A percentile compares a stretch with the other conserved stretches of the same genome.
Conservation (phyloP, 176 grass and related monocot species). For the Avena eriantha region DNA sequence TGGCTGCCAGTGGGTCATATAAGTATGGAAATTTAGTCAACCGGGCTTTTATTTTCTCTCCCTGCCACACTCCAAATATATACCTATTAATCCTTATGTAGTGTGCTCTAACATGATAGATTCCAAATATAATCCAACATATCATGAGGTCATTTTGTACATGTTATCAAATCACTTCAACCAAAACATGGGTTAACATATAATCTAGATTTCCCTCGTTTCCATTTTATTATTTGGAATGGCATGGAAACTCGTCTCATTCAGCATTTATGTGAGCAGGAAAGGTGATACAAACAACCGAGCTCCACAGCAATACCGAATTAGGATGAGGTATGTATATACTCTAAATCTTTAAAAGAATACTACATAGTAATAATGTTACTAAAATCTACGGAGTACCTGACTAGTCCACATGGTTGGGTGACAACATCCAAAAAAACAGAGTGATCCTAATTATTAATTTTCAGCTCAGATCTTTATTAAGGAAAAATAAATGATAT, state of each 20-base stretch:
- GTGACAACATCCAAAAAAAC: neutral
- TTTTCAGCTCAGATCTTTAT: neutral
- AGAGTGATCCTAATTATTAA: neutral
- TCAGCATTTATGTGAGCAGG: neutral
- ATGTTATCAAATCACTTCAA: neutral
- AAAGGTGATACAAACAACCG: neutral
- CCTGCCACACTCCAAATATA: neutral
- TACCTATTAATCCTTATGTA: neutral
- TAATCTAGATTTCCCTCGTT: neutral
- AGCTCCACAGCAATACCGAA: neutral
- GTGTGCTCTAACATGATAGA: neutral
- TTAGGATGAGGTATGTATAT: slow-evolving; percentile 19
- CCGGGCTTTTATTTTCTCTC: neutral
- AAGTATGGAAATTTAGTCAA: neutral
- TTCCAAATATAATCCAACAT: neutral
- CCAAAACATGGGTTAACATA: neutral
- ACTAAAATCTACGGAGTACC: neutral
- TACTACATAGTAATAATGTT: neutral
- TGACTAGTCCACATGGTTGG: neutral
- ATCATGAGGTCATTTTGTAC: neutral
- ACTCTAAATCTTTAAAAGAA: neutral
- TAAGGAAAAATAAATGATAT: neutral
- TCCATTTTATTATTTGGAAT: neutral
- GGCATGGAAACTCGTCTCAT: neutral
- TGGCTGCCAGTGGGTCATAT: neutral